Evolutionary conservation across 148 eudicot genomes (phyloP).

Genomic region (Hydrangea macrophylla): DNA sequence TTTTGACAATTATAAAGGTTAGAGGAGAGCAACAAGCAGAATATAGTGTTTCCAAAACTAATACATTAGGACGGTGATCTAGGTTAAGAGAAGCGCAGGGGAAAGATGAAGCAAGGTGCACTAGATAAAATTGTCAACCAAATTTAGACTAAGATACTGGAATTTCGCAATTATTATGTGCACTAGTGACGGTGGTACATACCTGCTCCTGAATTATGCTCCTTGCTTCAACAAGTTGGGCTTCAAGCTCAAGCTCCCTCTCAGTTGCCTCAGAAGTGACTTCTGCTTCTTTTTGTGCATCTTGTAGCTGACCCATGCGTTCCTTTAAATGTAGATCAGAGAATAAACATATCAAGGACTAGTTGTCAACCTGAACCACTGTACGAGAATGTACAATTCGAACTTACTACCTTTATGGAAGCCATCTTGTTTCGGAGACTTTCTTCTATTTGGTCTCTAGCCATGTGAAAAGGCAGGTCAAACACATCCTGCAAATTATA

Average conservation of each 20-base stretch:
- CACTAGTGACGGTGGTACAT: conserved; percentile 9
- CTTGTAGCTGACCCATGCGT: conserved; percentile 91
- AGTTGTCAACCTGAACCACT: not conserved
- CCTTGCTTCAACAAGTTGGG: conserved; percentile 98
- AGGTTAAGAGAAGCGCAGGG: not conserved
- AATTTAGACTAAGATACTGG: conserved; percentile 4
- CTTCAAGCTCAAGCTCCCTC: conserved; percentile 99
- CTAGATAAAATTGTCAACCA: not conserved
- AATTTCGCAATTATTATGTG: not conserved
- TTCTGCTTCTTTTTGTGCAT: conserved; percentile 85
- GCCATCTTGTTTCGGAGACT: conserved; percentile 87
- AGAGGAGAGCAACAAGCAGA: not conserved
- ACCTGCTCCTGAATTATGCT: conserved; percentile 99
- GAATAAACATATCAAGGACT: conserved; percentile 13
- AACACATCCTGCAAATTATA: conserved; percentile 72
- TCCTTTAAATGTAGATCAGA: conserved; percentile 44
- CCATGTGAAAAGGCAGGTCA: conserved; percentile 98
- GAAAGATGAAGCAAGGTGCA: not conserved
- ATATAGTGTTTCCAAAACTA: not conserved
- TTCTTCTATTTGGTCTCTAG: conserved; percentile 94
- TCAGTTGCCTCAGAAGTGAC: conserved; percentile 92
- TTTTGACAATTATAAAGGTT: not conserved
- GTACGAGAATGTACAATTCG: not conserved
- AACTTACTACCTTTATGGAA: conserved; percentile 69
- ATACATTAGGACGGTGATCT: not conserved